Conservation (phyloP, 2,329 filamentous ascomycete genomes). For the Ilyonectria destructans region DNA sequence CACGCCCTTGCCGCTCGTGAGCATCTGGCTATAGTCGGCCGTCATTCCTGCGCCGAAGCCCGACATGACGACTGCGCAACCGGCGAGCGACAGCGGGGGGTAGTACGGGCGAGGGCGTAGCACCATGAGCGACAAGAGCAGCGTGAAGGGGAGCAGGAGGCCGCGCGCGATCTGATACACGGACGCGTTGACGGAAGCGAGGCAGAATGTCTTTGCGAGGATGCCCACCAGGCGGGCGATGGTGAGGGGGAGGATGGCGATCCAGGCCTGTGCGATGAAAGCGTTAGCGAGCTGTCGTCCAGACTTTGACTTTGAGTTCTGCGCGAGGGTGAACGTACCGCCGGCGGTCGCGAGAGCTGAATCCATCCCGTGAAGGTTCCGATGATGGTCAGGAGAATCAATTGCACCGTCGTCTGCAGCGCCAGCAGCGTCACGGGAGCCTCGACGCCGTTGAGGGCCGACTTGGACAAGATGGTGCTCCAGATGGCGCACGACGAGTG, state of each 20-base stretch:
- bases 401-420: conserved; percentile 46
- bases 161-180: conserved; percentile 49
- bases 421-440: conserved; percentile 47
- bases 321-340: conserved; percentile 31
- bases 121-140: conserved; percentile 47
- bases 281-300: conserved; percentile 10
- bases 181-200: conserved; percentile 49
- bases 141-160: conserved; percentile 47
- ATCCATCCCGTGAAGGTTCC: conserved; percentile 47
- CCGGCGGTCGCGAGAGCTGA: conserved; percentile 41
- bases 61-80: conserved; percentile 49
- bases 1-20: conserved; percentile 48
- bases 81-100: conserved; percentile 46
- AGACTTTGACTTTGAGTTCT: neutral
- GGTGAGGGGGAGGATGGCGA: conserved; percentile 46
- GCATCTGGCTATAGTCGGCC: conserved; percentile 49
- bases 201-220: conserved; percentile 49
- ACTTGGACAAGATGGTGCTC: conserved; percentile 49
- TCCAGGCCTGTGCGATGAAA: conserved; percentile 39
- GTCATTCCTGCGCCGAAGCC: conserved; percentile 49
- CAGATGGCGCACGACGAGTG: conserved; percentile 49
- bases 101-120: conserved; percentile 49
- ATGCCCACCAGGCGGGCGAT: conserved; percentile 47
- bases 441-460: conserved; percentile 48
- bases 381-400: conserved; percentile 43